Conservation (phyloP, 805 yeast genomes). For the Torulaspora gathmanii region DNA sequence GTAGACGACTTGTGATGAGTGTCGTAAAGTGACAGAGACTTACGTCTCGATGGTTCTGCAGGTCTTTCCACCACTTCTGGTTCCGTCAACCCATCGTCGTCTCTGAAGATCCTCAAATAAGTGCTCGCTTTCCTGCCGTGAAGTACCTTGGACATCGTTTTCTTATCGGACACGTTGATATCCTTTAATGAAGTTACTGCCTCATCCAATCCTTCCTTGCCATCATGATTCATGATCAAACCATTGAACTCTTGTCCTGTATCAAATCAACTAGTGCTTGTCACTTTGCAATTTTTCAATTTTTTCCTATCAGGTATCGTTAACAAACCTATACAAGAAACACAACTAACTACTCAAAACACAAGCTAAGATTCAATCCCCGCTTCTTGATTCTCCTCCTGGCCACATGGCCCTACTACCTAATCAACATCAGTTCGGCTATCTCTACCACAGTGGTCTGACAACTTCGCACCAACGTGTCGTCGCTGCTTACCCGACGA, state of each 20-base stretch:
- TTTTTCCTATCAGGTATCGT: constrained; percentile 1
- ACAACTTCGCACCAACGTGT: too few relatives aligned
- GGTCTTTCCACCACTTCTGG: background rate
- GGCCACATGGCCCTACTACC: too few relatives aligned
- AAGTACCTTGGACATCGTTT: constrained; percentile 21
- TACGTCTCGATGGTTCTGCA: constrained; percentile 5
- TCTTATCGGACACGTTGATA: constrained; percentile 25
- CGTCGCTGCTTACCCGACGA: too few relatives aligned
- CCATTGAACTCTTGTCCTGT: background rate
- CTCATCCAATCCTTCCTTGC: constrained; percentile 1
- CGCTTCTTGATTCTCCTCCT: too few relatives aligned
- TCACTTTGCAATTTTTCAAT: background rate
- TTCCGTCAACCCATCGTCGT: constrained; percentile 23
- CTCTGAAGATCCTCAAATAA: constrained; percentile 33
- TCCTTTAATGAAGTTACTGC: constrained; percentile 22
- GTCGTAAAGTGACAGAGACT: constrained; percentile 12
- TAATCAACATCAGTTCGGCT: too few relatives aligned
- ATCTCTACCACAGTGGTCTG: too few relatives aligned
- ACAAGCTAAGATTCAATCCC: too few relatives aligned
- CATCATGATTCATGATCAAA: constrained; percentile 3
- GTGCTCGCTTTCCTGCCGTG: constrained; percentile 37
- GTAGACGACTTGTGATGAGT: constrained; percentile 14
- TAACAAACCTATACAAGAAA: background rate
- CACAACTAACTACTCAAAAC: background rate
- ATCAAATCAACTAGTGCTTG: background rate